These are phyloP conservation scores for Escallonia rubra DNA, from an alignment of 129 eudicot genomes.

Conservation along the genomic window DNA sequence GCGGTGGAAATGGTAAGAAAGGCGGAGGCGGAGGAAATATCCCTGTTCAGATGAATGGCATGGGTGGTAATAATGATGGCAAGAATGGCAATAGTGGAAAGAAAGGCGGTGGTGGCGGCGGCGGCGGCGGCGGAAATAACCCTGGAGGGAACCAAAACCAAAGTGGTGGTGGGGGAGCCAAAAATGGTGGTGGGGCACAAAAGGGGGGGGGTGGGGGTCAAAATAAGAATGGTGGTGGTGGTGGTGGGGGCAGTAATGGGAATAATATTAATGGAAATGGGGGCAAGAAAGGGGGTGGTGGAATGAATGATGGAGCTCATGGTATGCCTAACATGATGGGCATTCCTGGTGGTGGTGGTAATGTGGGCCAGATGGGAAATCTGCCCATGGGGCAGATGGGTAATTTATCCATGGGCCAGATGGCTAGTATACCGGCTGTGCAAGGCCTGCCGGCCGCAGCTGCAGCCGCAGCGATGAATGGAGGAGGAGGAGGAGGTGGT, in stretches of 20 bases:
- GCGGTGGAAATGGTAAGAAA: slow-evolving; percentile 24
- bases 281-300: slow-evolving; percentile 55
- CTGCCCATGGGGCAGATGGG: slow-evolving; percentile 25
- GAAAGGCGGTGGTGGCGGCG: slow-evolving; percentile 46
- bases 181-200: slow-evolving; percentile 32
- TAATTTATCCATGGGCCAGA: slow-evolving; percentile 32
- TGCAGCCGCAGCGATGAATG: slow-evolving; percentile 38
- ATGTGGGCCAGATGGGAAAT: slow-evolving; percentile 32
- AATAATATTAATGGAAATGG: slow-evolving; percentile 27
- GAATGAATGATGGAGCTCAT: slow-evolving; percentile 61
- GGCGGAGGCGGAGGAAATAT: slow-evolving; percentile 49
- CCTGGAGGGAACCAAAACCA: slow-evolving; percentile 8
- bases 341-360: slow-evolving; percentile 29
- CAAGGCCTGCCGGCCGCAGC: slow-evolving; percentile 71
- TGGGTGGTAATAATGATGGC: slow-evolving; percentile 30
- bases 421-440: slow-evolving; percentile 52
- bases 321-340: slow-evolving; percentile 75
- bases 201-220: slow-evolving; percentile 39
- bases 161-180: slow-evolving; percentile 35
- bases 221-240: slow-evolving; percentile 13
- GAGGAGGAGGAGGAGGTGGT: slow-evolving; percentile 47
- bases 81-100: slow-evolving; percentile 35
- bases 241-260: slow-evolving; percentile 30
- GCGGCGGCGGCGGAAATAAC: slow-evolving; percentile 31
- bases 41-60: slow-evolving; percentile 32